Conservation (phyloP, 139 green algal genomes). For the Coccomyxa sp. region DNA sequence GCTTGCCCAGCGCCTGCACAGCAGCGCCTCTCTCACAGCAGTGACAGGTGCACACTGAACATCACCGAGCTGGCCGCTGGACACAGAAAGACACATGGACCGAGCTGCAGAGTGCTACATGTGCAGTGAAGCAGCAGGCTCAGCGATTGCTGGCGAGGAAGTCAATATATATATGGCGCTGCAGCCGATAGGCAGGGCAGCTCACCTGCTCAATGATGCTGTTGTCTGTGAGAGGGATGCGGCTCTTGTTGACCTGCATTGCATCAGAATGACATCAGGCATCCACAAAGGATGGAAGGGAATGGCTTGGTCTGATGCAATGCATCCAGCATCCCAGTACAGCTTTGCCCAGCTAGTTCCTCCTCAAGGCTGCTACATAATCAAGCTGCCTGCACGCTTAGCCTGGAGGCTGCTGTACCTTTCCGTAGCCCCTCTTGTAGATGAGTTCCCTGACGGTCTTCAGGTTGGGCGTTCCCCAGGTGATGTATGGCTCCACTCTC, state of each 20-base stretch:
- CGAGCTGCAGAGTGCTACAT: no score
- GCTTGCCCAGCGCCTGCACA: conserved; percentile 69
- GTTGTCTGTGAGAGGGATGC: conserved; percentile 97
- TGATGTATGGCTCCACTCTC: conserved; percentile 96
- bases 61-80: background rate
- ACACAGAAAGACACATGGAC: no score
- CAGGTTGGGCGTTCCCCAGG: conserved; percentile 96
- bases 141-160: background rate
- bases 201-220: conserved; percentile 87
- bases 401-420: conserved; percentile 63
- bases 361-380: background rate
- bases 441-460: conserved; percentile 98
- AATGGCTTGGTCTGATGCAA: no score
- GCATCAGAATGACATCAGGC: background rate
- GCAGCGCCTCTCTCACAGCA: background rate
- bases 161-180: background rate
- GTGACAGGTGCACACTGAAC: background rate
- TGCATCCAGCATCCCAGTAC: no score
- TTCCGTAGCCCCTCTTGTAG: conserved; percentile 98
- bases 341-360: background rate
- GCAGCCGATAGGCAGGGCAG: background rate
- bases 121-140: background rate
- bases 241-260: conserved; percentile 74
- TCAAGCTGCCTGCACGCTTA: background rate
- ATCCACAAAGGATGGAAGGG: background rate